Conservation (phyloP, 768 basidiomycete genomes). For the Candolleomyces aberdarensis region DNA sequence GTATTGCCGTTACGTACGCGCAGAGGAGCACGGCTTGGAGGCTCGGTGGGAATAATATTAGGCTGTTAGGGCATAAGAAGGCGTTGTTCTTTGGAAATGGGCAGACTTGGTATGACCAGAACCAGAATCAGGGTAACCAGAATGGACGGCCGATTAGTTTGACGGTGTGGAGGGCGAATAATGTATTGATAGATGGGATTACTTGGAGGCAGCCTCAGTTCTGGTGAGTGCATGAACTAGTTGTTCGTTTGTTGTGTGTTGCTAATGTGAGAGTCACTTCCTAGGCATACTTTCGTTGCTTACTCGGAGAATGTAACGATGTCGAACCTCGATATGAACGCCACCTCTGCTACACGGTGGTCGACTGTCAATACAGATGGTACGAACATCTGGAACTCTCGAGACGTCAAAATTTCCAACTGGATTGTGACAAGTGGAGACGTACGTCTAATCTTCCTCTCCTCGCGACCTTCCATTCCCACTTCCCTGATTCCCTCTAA, state of each 20-base stretch:
- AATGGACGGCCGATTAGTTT: slow-evolving; percentile 9
- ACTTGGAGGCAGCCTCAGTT: slow-evolving; percentile 11
- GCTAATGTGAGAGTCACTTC: too few species aligned
- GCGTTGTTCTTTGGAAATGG: slow-evolving; percentile 14
- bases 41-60: slow-evolving; percentile 5
- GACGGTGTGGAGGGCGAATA: slow-evolving; percentile 8
- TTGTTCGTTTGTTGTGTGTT: too few species aligned
- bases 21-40: slow-evolving; percentile 9
- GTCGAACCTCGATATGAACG: slow-evolving; percentile 11
- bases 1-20: slow-evolving; percentile 8
- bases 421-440: slow-evolving; percentile 8
- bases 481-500: too few species aligned
- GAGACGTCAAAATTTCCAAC: slow-evolving; percentile 7
- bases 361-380: slow-evolving; percentile 11
- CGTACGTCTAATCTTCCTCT: neutral
- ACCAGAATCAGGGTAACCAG: slow-evolving; percentile 12
- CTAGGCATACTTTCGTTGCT: slow-evolving; percentile 9
- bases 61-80: slow-evolving; percentile 7
- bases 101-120: slow-evolving; percentile 15
- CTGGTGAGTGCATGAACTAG: neutral
- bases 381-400: slow-evolving; percentile 9
- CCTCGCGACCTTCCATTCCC: neutral
- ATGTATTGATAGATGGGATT: slow-evolving; percentile 7
- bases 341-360: slow-evolving; percentile 6
- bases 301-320: slow-evolving; percentile 8